These are phyloP conservation scores for Piper betle DNA, from an alignment of 164 flowering plant species.

Conservation along the genomic window DNA sequence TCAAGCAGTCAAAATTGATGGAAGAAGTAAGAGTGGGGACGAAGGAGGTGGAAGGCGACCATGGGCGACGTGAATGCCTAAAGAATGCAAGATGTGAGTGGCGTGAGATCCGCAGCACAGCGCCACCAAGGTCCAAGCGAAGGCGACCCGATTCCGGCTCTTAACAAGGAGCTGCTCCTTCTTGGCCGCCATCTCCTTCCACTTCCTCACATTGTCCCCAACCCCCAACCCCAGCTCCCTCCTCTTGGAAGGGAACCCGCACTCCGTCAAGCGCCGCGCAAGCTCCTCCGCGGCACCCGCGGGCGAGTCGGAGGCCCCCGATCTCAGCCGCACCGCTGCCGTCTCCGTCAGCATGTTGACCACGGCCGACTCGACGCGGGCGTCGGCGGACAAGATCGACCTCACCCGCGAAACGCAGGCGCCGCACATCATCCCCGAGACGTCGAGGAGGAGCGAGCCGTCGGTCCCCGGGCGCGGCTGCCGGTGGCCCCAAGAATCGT, in stretches of 20 bases:
- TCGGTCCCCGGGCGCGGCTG: slow-evolving; percentile 4
- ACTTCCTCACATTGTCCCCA: slow-evolving; percentile 69
- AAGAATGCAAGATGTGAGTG: slow-evolving; percentile 71
- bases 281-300: slow-evolving; percentile 43
- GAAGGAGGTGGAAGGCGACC: slow-evolving; percentile 22
- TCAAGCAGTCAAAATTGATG: background rate
- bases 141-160: slow-evolving; percentile 55
- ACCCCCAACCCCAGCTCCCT: slow-evolving; percentile 56
- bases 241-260: slow-evolving; percentile 66
- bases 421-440: slow-evolving; percentile 97
- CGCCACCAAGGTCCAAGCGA: slow-evolving; percentile 95
- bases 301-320: slow-evolving; percentile 15
- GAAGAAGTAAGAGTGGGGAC: background rate
- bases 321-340: slow-evolving; percentile 53
- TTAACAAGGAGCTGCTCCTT: slow-evolving; percentile 49
- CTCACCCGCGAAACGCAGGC: slow-evolving; percentile 83
- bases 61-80: slow-evolving; percentile 78
- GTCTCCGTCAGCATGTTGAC: slow-evolving; percentile 87
- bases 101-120: slow-evolving; percentile 84
- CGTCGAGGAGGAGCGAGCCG: slow-evolving; percentile 54
- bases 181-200: slow-evolving; percentile 77
- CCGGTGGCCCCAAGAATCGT: slow-evolving; percentile 1
- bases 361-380: slow-evolving; percentile 70
- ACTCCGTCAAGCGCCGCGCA: slow-evolving; percentile 52
- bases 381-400: slow-evolving; percentile 53